phyloP scores from a whole-genome alignment of 2,329 filamentous ascomycete genomes.

The Fusarium sp. region DNA sequence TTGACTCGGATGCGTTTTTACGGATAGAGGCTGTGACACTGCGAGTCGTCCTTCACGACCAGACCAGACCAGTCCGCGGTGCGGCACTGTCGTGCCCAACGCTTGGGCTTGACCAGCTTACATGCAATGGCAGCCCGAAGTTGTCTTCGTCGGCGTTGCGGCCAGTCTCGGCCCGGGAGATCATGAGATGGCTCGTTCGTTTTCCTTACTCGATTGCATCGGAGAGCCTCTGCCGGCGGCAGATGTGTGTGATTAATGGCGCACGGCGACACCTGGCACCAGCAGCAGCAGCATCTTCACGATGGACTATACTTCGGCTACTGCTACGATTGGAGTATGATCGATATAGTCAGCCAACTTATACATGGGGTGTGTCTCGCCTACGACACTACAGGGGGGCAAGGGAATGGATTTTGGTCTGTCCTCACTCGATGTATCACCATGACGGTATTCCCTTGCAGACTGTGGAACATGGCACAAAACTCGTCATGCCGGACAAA shows the following conservation, averaged over 20 bases:
- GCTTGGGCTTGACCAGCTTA: neutral
- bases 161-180: neutral
- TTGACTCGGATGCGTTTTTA: slow-evolving; percentile 11
- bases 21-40: neutral
- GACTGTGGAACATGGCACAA: neutral
- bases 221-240: neutral
- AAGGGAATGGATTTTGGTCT: neutral
- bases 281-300: neutral
- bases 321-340: neutral
- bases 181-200: slow-evolving; percentile 1
- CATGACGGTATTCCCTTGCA: neutral
- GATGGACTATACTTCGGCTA: neutral
- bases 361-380: neutral
- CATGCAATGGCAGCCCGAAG: slow-evolving; percentile 18
- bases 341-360: neutral
- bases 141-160: slow-evolving; percentile 15
- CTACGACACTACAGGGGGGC: neutral
- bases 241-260: neutral
- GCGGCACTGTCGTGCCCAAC: neutral
- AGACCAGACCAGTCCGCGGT: neutral
- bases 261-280: neutral
- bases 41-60: neutral
- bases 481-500: neutral
- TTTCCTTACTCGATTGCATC: neutral
- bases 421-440: slow-evolving; percentile 1